Percentiles rank a stretch among this genome's conserved stretches.
Evolutionary conservation across 2,329 filamentous ascomycete species (phyloP).

Genomic region (Colletotrichum agaves): DNA sequence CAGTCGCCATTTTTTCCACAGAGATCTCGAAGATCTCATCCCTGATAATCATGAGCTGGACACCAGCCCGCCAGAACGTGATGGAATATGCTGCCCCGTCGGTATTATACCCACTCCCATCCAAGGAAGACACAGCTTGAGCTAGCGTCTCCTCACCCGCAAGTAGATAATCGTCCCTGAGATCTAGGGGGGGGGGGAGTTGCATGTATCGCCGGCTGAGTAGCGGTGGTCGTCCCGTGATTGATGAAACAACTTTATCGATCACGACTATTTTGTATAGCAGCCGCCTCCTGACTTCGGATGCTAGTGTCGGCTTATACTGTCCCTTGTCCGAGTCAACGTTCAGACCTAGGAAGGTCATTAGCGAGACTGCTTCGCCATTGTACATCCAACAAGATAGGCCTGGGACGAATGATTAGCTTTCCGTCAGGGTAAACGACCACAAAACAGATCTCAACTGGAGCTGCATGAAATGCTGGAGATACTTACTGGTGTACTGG

Average conservation of each 20-base stretch:
- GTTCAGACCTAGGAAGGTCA: slow-evolving; percentile 51
- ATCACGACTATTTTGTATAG: slow-evolving; percentile 51
- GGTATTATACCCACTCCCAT: slow-evolving; percentile 64
- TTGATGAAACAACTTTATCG: slow-evolving; percentile 63
- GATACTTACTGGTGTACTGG: slow-evolving; percentile 51
- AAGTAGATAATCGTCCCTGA: slow-evolving; percentile 61
- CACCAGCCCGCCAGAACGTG: slow-evolving; percentile 58
- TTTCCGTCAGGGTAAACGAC: not conserved
- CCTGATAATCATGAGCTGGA: slow-evolving; percentile 59
- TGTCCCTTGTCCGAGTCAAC: slow-evolving; percentile 39
- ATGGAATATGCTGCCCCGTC: slow-evolving; percentile 53
- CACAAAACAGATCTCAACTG: no score
- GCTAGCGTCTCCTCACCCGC: slow-evolving; percentile 54
- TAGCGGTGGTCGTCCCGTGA: slow-evolving; percentile 65
- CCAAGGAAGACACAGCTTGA: slow-evolving; percentile 51
- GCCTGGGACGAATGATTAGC: slow-evolving; percentile 38
- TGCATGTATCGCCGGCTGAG: slow-evolving; percentile 63
- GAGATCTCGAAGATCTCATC: slow-evolving; percentile 71
- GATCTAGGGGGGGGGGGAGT: slow-evolving; percentile 64
- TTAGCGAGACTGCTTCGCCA: slow-evolving; percentile 49
- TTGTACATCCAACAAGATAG: slow-evolving; percentile 51
- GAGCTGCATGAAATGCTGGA: rapidly evolving
- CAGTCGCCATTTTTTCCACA: slow-evolving; percentile 51
- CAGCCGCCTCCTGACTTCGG: slow-evolving; percentile 49
- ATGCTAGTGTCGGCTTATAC: slow-evolving; percentile 48